A percentile compares a stretch with the other conserved stretches of the same genome.
These are phyloP conservation scores for Gynostemma pentaphyllum DNA, from an alignment of 306 rosid species.

Conservation along the genomic window DNA sequence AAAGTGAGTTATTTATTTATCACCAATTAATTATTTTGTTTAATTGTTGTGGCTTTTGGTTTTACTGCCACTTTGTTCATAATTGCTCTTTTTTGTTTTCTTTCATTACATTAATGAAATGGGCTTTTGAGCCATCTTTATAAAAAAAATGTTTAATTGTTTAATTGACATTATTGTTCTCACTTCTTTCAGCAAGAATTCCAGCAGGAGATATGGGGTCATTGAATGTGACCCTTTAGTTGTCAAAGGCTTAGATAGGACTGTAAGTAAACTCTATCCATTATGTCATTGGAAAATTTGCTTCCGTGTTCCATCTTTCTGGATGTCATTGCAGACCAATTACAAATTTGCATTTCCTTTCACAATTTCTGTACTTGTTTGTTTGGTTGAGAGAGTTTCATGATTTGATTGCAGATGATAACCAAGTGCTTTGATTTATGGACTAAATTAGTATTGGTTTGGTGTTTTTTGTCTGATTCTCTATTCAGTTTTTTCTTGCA, in stretches of 20 bases:
- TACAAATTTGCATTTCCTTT: background rate
- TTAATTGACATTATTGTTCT: conserved; percentile 12
- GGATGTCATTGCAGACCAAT: background rate
- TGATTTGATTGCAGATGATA: background rate
- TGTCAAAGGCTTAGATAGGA: conserved; percentile 68
- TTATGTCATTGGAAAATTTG: background rate
- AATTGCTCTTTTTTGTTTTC: no score
- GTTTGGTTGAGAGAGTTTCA: conserved; percentile 1
- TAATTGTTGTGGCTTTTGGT: no score
- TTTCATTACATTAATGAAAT: no score
- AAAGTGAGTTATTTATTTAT: conserved; percentile 34
- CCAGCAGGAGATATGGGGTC: conserved; percentile 53
- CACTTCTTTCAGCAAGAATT: conserved; percentile 30
- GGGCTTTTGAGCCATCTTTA: no score
- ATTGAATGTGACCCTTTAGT: conserved; percentile 75
- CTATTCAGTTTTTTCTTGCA: background rate
- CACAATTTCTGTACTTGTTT: background rate
- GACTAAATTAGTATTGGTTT: background rate
- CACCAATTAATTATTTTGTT: background rate
- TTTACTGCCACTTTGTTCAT: no score
- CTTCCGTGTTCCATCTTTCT: background rate
- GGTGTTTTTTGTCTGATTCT: background rate
- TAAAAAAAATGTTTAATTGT: background rate
- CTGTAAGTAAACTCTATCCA: conserved; percentile 37
- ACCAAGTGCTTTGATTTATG: no score